Conservation (phyloP, 2,329 filamentous ascomycete genomes). For the Penicillium janthinellum region DNA sequence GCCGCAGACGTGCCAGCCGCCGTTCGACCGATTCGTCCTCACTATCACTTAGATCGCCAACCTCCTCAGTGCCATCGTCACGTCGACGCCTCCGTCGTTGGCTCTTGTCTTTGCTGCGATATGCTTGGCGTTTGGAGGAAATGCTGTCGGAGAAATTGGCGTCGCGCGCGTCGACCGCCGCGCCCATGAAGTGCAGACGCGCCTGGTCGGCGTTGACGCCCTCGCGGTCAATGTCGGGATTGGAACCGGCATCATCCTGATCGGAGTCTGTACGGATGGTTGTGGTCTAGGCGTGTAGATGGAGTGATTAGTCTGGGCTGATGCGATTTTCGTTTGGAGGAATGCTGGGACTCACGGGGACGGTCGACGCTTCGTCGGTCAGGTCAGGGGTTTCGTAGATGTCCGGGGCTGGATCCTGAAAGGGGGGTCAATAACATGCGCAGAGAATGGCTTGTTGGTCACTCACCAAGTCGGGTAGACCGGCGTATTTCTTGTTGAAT, state of each 20-base stretch:
- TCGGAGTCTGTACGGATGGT: slow-evolving; percentile 60
- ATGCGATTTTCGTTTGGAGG: slow-evolving; percentile 1
- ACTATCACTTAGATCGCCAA: slow-evolving; percentile 76
- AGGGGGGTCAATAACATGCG: slow-evolving; percentile 1
- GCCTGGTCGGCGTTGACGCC: slow-evolving; percentile 77
- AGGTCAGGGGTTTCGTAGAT: slow-evolving; percentile 96
- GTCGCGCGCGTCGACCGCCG: slow-evolving; percentile 72
- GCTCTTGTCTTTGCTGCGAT: slow-evolving; percentile 65
- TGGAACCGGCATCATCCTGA: slow-evolving; percentile 57
- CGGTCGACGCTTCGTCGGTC: slow-evolving; percentile 84
- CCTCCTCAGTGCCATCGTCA: slow-evolving; percentile 56
- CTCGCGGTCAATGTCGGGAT: slow-evolving; percentile 71
- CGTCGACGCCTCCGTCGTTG: slow-evolving; percentile 58
- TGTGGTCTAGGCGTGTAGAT: slow-evolving; percentile 58
- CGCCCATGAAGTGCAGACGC: slow-evolving; percentile 74
- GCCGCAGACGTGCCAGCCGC: slow-evolving; percentile 77
- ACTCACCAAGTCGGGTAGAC: slow-evolving; percentile 73
- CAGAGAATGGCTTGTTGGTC: background rate
- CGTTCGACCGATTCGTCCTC: slow-evolving; percentile 75
- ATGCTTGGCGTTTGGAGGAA: slow-evolving; percentile 77
- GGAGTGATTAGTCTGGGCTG: slow-evolving; percentile 42
- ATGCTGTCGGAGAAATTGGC: slow-evolving; percentile 92
- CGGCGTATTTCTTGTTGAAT: slow-evolving; percentile 78
- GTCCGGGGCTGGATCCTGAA: slow-evolving; percentile 84
- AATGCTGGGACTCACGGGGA: slow-evolving; percentile 61